phyloP scores from a whole-genome alignment of 768 basidiomycete genomes.

The Tricholoma matsutake region DNA sequence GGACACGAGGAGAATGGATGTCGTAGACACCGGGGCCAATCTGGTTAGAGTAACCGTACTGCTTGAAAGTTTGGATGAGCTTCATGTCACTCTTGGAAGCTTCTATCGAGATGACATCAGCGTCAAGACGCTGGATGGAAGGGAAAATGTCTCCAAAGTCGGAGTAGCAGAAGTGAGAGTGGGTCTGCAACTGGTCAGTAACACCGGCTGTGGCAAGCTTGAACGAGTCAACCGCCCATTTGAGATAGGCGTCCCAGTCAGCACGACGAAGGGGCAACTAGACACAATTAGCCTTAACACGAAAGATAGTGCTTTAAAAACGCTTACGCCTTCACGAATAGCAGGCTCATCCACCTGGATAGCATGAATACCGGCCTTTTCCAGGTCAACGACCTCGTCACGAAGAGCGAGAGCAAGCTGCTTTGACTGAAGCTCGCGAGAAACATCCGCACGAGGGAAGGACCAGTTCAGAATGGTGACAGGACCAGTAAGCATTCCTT shows the following conservation, averaged over 20 bases:
- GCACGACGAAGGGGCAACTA: slow-evolving; percentile 91
- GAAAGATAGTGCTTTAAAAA: not conserved
- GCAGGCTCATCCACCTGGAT: slow-evolving; percentile 99
- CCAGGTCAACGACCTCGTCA: slow-evolving; percentile 96
- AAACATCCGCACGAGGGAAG: slow-evolving; percentile 98
- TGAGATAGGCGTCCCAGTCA: slow-evolving; percentile 96
- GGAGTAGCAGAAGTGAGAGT: slow-evolving; percentile 99
- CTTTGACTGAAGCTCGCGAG: slow-evolving; percentile 95
- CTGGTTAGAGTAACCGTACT: slow-evolving; percentile 93
- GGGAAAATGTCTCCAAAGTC: slow-evolving; percentile 99
- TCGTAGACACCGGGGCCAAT: slow-evolving; percentile 99
- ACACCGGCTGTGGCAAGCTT: slow-evolving; percentile 97
- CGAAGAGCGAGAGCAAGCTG: slow-evolving; percentile 97
- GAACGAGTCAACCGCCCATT: slow-evolving; percentile 99
- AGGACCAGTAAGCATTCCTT: slow-evolving; percentile 98
- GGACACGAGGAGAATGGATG: slow-evolving; percentile 99
- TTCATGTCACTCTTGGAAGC: slow-evolving; percentile 99
- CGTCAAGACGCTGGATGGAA: slow-evolving; percentile 93
- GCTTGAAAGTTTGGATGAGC: slow-evolving; percentile 91
- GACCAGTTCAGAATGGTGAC: slow-evolving; percentile 99
- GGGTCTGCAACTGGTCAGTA: slow-evolving; percentile 89
- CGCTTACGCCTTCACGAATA: slow-evolving; percentile 92
- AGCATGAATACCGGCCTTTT: slow-evolving; percentile 93
- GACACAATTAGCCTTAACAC: slow-evolving; percentile 11
- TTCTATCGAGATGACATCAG: slow-evolving; percentile 98